Evolutionary conservation across 2,329 filamentous ascomycete genomes (phyloP), one percentile per base, ranked within the genome.

Genomic region (Colletotrichum coccodes): DNA sequence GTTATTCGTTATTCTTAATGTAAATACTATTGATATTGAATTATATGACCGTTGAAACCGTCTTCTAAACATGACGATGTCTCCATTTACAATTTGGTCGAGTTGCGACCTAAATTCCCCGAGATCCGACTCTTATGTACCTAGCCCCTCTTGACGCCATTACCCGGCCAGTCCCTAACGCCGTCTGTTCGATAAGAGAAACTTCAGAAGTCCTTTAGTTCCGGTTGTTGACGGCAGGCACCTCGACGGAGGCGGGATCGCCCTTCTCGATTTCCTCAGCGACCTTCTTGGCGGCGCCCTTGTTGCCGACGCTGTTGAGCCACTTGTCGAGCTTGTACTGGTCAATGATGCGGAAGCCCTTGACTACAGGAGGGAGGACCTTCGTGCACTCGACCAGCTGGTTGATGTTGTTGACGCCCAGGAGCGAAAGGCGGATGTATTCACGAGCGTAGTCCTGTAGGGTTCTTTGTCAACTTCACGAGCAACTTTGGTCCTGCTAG

Each of bases 351-450:
- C 60, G 56, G 68, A 52, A 71, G 32, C 56, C 64, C 52, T 50
- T 71, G 34, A 57, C 53, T 3, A 71, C 71, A 0, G 79, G 69
- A 2, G 83, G 86, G 4, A 89, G 76, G 1, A 85, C 85, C 71
- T 84, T 82, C 11, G 85, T 86, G 80, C 87, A 89, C 71, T 89
- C 86, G 18, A 82, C 85, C 47, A 89, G 76, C 38, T 79, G 75
- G 75, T 89, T 88, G 75, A 89, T 85, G 73, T 87, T 87, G 73
- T 86, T 81, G 16, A 89, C 86, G 3, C 87, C 87, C n/a, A 89
- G 82, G 3, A 89, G 77, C 42, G 83, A 86, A n/a, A 89, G 78
- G 18, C 86, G 84, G 60, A 87, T 80, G 72, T 89, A 89, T 18
- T 84, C 86, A 42, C 80, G 80, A 6, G 86, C 82, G 62, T 86